phyloP scores from a whole-genome alignment of 2,329 filamentous ascomycete species.

The Ceratocystis cubensis region DNA sequence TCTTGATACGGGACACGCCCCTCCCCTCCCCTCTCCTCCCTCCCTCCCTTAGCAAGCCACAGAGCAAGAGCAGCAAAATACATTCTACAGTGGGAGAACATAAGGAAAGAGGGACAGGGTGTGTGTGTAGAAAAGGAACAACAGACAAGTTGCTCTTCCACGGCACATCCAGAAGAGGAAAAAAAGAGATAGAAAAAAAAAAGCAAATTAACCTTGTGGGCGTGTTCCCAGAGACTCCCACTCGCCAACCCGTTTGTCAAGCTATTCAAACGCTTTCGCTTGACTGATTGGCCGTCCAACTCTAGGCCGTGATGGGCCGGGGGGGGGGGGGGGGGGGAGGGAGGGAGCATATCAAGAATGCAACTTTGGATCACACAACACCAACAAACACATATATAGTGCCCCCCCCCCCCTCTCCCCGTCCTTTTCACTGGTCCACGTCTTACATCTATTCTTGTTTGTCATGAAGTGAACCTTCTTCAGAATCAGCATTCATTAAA shows the following conservation, averaged over 20 bases:
- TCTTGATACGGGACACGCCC: too few relatives aligned
- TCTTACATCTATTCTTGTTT: neutral
- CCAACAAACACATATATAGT: neutral
- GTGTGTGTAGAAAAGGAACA: neutral
- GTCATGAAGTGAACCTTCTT: neutral
- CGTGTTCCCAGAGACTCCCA: neutral
- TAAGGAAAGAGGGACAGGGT: neutral
- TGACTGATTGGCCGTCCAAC: neutral
- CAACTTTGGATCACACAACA: neutral
- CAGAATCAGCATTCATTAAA: neutral
- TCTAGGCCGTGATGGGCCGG: neutral
- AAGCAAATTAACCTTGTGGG: neutral
- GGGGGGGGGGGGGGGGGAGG: too few relatives aligned
- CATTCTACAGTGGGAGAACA: too few relatives aligned
- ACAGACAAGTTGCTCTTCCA: neutral
- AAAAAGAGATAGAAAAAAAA: slow-evolving; percentile 7
- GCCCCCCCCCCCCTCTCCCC: neutral
- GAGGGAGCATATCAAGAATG: too few relatives aligned
- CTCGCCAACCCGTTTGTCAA: too few relatives aligned
- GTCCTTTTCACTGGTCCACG: neutral
- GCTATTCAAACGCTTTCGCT: too few relatives aligned
- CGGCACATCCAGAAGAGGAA: slow-evolving; percentile 2
- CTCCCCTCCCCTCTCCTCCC: too few relatives aligned
- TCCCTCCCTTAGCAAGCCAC: too few relatives aligned
- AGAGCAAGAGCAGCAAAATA: too few relatives aligned